These are phyloP conservation scores for Epicoccum nigrum DNA, from an alignment of 2,329 filamentous ascomycete species.

Conservation along the genomic window DNA sequence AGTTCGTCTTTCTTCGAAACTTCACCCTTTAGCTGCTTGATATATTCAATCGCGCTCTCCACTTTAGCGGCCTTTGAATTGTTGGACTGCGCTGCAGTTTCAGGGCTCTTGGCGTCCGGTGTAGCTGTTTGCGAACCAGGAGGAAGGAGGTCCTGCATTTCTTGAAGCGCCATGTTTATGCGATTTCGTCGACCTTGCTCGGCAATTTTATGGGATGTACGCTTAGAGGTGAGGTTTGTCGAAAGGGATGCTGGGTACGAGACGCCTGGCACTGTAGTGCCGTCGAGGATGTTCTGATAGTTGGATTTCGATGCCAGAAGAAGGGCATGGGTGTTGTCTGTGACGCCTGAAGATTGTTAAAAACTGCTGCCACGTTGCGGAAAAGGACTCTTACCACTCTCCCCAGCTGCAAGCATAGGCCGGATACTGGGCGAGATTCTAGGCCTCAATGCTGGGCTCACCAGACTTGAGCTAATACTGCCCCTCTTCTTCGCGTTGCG, in stretches of 20 bases:
- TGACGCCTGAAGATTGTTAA: constrained; percentile 48
- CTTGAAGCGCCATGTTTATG: constrained; percentile 90
- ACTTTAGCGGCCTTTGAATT: constrained; percentile 93
- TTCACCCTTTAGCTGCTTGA: constrained; percentile 81
- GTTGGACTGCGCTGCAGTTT: constrained; percentile 44
- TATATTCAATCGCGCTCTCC: constrained; percentile 96
- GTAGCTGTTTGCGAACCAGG: constrained; percentile 43
- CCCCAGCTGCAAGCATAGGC: constrained; percentile 76
- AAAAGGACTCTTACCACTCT: constrained; percentile 50
- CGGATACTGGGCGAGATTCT: constrained; percentile 95
- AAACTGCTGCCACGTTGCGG: background rate
- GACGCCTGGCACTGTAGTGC: constrained; percentile 86
- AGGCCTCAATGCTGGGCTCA: constrained; percentile 84
- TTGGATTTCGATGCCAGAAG: constrained; percentile 94
- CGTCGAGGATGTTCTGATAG: constrained; percentile 96
- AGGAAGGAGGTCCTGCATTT: constrained; percentile 88
- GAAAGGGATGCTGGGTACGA: constrained; percentile 90
- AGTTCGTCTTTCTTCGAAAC: constrained; percentile 68
- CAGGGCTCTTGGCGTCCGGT: constrained; percentile 45
- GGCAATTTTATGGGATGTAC: constrained; percentile 96
- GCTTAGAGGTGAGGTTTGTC: constrained; percentile 92
- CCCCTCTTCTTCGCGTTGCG: constrained; percentile 53
- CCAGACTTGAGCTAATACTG: constrained; percentile 68
- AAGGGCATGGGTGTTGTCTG: constrained; percentile 68
- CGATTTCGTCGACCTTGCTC: constrained; percentile 94